Evolutionary conservation across 1,139 yeast species (phyloP).

Genomic region (Yamadazyma pseudoaaseri): DNA sequence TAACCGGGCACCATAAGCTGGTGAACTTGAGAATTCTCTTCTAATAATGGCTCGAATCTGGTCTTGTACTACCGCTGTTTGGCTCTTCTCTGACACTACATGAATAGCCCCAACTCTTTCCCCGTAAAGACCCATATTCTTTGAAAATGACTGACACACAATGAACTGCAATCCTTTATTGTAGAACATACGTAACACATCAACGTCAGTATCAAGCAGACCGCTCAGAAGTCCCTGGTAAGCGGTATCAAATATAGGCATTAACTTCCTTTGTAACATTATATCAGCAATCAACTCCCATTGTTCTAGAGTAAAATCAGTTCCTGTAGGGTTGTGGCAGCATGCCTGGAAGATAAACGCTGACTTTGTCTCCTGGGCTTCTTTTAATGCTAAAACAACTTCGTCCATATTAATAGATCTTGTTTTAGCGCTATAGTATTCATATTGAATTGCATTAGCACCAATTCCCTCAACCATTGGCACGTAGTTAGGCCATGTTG

Average conservation of each 20-base stretch:
- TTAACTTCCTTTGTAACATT: slow-evolving; percentile 29
- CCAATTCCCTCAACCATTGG: slow-evolving; percentile 34
- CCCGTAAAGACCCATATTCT: slow-evolving; percentile 42
- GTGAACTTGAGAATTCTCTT: slow-evolving; percentile 40
- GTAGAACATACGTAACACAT: slow-evolving; percentile 21
- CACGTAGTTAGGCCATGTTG: slow-evolving; percentile 39
- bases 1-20: slow-evolving; percentile 44
- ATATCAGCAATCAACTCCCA: slow-evolving; percentile 45
- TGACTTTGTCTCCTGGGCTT: slow-evolving; percentile 29
- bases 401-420: slow-evolving; percentile 28
- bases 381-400: slow-evolving; percentile 20
- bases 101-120: slow-evolving; percentile 40
- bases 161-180: slow-evolving; percentile 20
- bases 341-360: slow-evolving; percentile 75
- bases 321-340: slow-evolving; percentile 95
- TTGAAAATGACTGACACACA: slow-evolving; percentile 41
- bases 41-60: slow-evolving; percentile 30
- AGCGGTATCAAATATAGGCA: slow-evolving; percentile 43
- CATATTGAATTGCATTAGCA: slow-evolving; percentile 22
- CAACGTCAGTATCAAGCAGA: slow-evolving; percentile 23
- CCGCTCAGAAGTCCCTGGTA: slow-evolving; percentile 73
- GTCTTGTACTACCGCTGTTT: slow-evolving; percentile 16
- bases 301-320: slow-evolving; percentile 76
- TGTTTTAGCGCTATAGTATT: slow-evolving; percentile 27
- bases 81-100: slow-evolving; percentile 31